Base-by-base conservation (phyloP, 1,139 yeast species). In the Saccharomyces hybrid region DNA sequence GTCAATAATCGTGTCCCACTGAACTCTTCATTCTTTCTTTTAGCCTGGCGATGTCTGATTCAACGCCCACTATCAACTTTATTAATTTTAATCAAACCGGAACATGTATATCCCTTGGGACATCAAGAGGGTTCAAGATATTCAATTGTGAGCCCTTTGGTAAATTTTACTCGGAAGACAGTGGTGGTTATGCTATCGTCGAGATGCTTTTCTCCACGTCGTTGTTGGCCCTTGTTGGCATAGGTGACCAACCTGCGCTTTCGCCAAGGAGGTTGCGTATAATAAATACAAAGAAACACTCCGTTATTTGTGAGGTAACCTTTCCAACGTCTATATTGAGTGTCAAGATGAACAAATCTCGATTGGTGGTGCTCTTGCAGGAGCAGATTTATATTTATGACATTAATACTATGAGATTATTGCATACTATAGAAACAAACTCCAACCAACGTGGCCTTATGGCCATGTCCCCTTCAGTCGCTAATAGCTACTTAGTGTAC, bases 181-280 rank as follows among this genome's bases (percentile, higher is more conserved):
- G 67, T 55, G 86, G 84, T 51, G 83, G 88, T 1, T 78, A 83
- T 19, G 86, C 86, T 2, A 78, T 88, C 16, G 86, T 90, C 34
- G 97, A 91, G 69, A 91, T 93, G 98, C 78, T 93, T 47, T 93
- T 89, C 66, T 81, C 89, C 55, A 89, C 99, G 0, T 88, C 96
- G 1, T 76, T 93, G 49, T 78, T 93, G 28, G 97, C 96, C 1
- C 77, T 89, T 9, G 96, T 91, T 2, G 96, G 96, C 1, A 73
- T 85, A 56, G 97, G 97, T 5, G 96, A 89, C 63, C 90, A 84
- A 63, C 84, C 90, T 1, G 72, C 80, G 9, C 78, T 86, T 64
- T 86, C 95, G 7, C 96, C 97, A 12, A 77, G 97, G 56, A 81
- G 90, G 61, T 76, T 93, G 56, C 83, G 83, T 67, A 84, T 90